A percentile compares a stretch with the other conserved stretches of the same genome.
Conservation (phyloP, 2,329 filamentous ascomycete genomes). For the Fusarium drepaniforme region DNA sequence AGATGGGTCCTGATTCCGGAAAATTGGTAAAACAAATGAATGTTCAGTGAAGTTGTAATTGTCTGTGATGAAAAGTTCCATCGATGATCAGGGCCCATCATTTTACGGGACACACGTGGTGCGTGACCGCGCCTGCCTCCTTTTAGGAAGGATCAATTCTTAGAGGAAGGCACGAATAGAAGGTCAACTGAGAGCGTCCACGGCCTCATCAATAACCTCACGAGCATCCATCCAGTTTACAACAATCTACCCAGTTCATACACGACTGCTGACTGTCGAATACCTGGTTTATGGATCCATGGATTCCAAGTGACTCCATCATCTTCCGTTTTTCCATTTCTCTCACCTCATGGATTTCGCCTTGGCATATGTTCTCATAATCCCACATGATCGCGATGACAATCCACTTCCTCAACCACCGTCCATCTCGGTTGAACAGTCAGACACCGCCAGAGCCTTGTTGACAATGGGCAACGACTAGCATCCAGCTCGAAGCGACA, state of each 20-base stretch:
- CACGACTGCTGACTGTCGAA: not conserved
- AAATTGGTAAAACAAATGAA: slow-evolving; percentile 7
- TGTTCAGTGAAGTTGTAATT: not conserved
- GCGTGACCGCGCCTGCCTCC: not conserved
- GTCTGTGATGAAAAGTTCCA: not conserved
- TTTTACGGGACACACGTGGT: not conserved
- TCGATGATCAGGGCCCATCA: not conserved
- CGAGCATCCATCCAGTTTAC: not conserved
- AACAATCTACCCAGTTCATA: not conserved
- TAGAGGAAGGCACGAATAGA: not conserved
- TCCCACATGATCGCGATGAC: not conserved
- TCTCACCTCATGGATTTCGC: not conserved
- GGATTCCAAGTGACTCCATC: not conserved
- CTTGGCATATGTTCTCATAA: not conserved
- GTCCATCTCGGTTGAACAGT: not conserved
- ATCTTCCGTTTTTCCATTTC: not conserved
- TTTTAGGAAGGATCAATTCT: not conserved
- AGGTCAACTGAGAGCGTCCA: slow-evolving; percentile 2
- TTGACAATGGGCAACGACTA: not conserved
- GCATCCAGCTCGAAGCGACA: not conserved
- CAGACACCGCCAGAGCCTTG: not conserved
- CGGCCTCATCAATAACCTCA: not conserved
- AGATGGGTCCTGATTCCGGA: not conserved
- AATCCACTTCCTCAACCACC: not conserved
- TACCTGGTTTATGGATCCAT: not conserved